Evolutionary conservation across 345 rosid genomes (phyloP).

Genomic region (Angophora floribunda): DNA sequence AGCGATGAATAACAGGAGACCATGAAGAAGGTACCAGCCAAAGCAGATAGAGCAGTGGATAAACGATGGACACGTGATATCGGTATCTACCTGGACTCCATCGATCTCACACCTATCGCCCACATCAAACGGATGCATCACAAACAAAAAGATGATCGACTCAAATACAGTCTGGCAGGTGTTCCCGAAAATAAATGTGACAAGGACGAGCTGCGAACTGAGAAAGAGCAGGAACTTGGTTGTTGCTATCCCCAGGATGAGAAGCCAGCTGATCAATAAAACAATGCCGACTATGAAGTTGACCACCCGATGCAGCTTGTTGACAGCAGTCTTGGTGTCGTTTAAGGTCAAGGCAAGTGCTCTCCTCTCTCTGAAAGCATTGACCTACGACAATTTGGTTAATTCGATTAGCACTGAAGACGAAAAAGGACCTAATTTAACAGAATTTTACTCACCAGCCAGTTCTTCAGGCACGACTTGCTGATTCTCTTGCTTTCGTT

Average conservation of each 20-base stretch:
- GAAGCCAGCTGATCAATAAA: constrained; percentile 54
- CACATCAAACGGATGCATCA: constrained; percentile 88
- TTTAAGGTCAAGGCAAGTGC: constrained; percentile 82
- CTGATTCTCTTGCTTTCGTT: constrained; percentile 48
- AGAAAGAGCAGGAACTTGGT: constrained; percentile 60
- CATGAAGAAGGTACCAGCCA: not conserved
- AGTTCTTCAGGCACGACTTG: constrained; percentile 67
- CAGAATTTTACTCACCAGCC: constrained; percentile 60
- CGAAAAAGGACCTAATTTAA: not conserved
- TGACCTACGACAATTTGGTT: constrained; percentile 29
- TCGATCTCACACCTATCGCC: constrained; percentile 89
- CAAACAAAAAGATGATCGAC: constrained; percentile 71
- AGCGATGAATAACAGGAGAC: not conserved
- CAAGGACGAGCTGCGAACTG: constrained; percentile 77
- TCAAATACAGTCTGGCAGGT: constrained; percentile 81
- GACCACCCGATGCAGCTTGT: constrained; percentile 63
- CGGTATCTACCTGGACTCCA: constrained; percentile 54
- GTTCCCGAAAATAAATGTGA: constrained; percentile 74
- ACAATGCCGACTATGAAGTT: constrained; percentile 43
- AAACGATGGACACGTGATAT: not conserved
- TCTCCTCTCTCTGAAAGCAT: constrained; percentile 83
- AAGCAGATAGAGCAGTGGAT: not conserved
- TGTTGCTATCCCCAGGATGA: constrained; percentile 79
- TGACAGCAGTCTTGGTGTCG: constrained; percentile 92
- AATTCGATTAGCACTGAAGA: not conserved